phyloP scores from a whole-genome alignment of 2,329 filamentous ascomycete species.

The Torrubiella hemipterigena region DNA sequence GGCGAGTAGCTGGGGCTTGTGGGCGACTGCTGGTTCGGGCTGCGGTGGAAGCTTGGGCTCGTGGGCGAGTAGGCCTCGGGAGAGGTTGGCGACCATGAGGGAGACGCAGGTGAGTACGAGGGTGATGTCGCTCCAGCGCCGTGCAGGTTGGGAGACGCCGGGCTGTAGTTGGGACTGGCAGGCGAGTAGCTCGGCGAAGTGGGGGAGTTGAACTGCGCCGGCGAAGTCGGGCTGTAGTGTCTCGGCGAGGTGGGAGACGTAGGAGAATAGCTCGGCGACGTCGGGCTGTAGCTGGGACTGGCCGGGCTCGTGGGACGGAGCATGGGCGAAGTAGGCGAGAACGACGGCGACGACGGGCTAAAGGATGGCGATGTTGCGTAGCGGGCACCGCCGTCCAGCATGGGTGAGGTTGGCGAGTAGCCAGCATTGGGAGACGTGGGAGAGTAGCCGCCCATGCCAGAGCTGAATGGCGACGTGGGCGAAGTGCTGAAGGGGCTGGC shows the following conservation, averaged over 20 bases:
- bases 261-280: slow-evolving; percentile 53
- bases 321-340: slow-evolving; percentile 50
- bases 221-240: slow-evolving; percentile 60
- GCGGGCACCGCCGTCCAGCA: slow-evolving; percentile 41
- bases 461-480: slow-evolving; percentile 49
- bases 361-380: slow-evolving; percentile 50
- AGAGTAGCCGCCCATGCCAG: slow-evolving; percentile 52
- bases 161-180: slow-evolving; percentile 59
- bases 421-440: slow-evolving; percentile 63
- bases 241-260: slow-evolving; percentile 44
- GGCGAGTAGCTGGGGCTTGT: slow-evolving; percentile 65
- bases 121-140: slow-evolving; percentile 35
- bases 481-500: slow-evolving; percentile 70
- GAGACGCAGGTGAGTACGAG: slow-evolving; percentile 59
- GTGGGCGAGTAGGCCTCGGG: slow-evolving; percentile 51
- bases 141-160: slow-evolving; percentile 48
- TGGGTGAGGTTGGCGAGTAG: slow-evolving; percentile 40
- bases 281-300: slow-evolving; percentile 52
- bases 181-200: slow-evolving; percentile 64
- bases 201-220: slow-evolving; percentile 59
- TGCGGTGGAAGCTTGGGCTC: slow-evolving; percentile 46
- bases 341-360: slow-evolving; percentile 50
- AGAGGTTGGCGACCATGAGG: slow-evolving; percentile 69
- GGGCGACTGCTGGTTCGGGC: slow-evolving; percentile 43
- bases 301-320: slow-evolving; percentile 41